Conservation (phyloP, 257 asterid genomes). For the Echites panduratus region DNA sequence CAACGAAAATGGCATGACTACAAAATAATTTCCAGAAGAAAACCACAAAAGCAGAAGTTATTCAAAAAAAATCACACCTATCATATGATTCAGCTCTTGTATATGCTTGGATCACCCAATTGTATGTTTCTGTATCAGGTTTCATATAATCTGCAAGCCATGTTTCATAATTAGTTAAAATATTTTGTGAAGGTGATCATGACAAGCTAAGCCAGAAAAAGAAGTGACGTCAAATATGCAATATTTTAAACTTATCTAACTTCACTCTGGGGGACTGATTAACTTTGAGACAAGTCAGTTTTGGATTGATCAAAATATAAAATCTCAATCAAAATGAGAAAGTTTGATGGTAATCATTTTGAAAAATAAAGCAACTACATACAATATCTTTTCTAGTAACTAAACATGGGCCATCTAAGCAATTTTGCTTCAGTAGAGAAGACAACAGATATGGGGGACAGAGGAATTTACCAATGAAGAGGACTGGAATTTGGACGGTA, state of each 20-base stretch:
- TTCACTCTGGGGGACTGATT: not conserved
- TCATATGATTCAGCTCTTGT: slow-evolving; percentile 98
- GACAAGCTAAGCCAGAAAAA: slow-evolving; percentile 6
- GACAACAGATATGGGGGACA: not conserved
- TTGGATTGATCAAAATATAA: not conserved
- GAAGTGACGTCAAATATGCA: not conserved
- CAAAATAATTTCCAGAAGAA: not conserved
- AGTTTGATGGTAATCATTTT: not conserved
- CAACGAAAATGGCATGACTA: not conserved
- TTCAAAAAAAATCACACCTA: slow-evolving; percentile 43
- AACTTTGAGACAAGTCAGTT: not conserved
- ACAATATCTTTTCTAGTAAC: not conserved
- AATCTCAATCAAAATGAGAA: not conserved
- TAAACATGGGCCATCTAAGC: not conserved
- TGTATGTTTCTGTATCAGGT: slow-evolving; percentile 95
- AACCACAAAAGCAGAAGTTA: slow-evolving; percentile 1
- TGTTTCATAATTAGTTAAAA: slow-evolving; percentile 27
- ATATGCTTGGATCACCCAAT: slow-evolving; percentile 98
- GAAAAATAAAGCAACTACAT: not conserved
- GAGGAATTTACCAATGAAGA: not conserved
- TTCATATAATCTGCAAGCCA: slow-evolving; percentile 73
- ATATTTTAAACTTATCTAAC: not conserved
- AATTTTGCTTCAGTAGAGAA: not conserved
- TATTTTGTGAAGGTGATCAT: slow-evolving; percentile 7
- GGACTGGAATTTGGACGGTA: not conserved